Base-by-base conservation (phyloP, 371 early-diverging fungal species). In the Mucor plumbeus region DNA sequence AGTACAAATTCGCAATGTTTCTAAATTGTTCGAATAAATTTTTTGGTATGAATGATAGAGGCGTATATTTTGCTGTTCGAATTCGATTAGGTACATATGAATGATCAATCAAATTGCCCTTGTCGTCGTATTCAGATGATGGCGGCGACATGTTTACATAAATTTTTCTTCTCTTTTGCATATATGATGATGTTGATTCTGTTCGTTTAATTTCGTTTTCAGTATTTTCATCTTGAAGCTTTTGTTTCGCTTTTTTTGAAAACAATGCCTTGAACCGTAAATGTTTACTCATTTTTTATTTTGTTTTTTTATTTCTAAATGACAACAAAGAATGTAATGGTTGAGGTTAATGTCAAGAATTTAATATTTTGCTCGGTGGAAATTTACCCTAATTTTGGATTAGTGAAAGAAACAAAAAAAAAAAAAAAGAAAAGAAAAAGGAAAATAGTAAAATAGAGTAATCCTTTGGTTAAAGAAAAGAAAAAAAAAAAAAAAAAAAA, bases 21-120 rank as follows among this genome's bases (percentile, higher is more conserved):
- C 92, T 88, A 71, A 96, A 93, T 78, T 99, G 97, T 64, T 94
- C 95, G 72, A 88, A 92, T 21, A 97, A 69, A 67, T 96, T 95
- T 74, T 90, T 89, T 17, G 95, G 94, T 10, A 97, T 40, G 80
- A 99, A 99, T 11, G 91, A 89, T 59, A 86, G 74, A 21, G 89
- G 67, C 39, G 92, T 95, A 78, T 99, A 97, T 75, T 94, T 95
- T 19, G 94, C 90, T 0, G 95, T 94, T 19, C 90, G 85, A 36
- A 95, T 87, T 35, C 85, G 68, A 75, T 95, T 95, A 72, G 84
- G 77, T 34, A 70, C 65, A 61, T 72, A 80, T 14, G 65, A 63
- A n/a, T 63, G 57, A 26, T 67, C 50, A n/a, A 70, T 71, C 5
- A 60, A 48, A 33, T 58, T 62, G 4, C 78, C 77, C 13, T 75